These are phyloP conservation scores for Daphne laureola DNA, from an alignment of 441 rosid species.

Conservation along the genomic window DNA sequence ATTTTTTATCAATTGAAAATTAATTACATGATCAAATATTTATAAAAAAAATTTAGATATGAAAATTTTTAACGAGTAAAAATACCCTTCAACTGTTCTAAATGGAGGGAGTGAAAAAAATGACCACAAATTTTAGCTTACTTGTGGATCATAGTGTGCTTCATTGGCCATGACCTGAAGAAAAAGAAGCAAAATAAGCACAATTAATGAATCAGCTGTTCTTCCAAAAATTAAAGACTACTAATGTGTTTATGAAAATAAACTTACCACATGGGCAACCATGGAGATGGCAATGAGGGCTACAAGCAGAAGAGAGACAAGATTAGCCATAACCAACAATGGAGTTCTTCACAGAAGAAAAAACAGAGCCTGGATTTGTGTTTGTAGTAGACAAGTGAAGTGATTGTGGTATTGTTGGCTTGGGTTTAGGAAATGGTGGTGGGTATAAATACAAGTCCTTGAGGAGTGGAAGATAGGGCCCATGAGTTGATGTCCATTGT, in stretches of 20 bases:
- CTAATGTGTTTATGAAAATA: too few relatives aligned
- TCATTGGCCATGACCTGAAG: conserved; percentile 35
- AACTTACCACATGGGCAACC: conserved; percentile 16
- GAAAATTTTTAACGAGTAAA: too few relatives aligned
- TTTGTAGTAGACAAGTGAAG: not conserved
- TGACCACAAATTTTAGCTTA: too few relatives aligned
- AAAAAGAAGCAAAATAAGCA: not conserved
- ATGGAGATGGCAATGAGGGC: conserved; percentile 26
- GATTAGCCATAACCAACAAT: conserved; percentile 23
- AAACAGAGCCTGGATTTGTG: conserved; percentile 2
- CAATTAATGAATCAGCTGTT: too few relatives aligned
- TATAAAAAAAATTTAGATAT: too few relatives aligned
- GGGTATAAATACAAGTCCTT: conserved; percentile 20
- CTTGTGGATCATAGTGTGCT: conserved; percentile 20
- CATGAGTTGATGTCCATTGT: too few relatives aligned
- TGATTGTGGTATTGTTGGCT: not conserved
- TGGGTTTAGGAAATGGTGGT: not conserved
- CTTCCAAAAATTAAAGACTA: too few relatives aligned
- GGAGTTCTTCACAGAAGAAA: conserved; percentile 6
- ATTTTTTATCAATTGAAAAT: too few relatives aligned
- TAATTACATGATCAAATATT: too few relatives aligned
- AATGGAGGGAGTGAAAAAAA: too few relatives aligned
- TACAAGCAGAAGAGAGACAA: conserved; percentile 24
- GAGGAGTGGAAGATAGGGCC: not conserved
- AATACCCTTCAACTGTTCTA: too few relatives aligned